Conservation (phyloP, 106 monocot genomes). For the Vanilla planifolia region DNA sequence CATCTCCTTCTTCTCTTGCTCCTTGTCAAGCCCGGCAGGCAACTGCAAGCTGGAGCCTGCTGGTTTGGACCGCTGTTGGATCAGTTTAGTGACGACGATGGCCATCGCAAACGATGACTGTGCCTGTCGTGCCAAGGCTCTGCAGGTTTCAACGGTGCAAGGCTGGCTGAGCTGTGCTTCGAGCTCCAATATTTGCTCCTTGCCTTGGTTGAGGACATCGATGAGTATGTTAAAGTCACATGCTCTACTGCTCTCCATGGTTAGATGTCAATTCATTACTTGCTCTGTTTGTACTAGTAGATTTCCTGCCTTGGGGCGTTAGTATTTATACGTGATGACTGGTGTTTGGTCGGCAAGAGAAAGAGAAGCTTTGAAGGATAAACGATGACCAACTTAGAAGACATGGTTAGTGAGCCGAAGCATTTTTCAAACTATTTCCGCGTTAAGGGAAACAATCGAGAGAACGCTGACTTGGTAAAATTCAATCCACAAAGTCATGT, state of each 20-base stretch:
- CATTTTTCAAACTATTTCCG: no score
- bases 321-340: neutral
- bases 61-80: neutral
- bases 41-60: slow-evolving; percentile 14
- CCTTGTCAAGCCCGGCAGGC: slow-evolving; percentile 13
- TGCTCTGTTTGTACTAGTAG: neutral
- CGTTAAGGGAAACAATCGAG: no score
- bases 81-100: slow-evolving; percentile 13
- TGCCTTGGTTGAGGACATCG: slow-evolving; percentile 21
- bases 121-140: slow-evolving; percentile 1
- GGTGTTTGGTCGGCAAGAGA: no score
- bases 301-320: neutral
- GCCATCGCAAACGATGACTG: slow-evolving; percentile 17
- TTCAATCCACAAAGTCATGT: no score
- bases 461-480: no score
- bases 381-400: no score
- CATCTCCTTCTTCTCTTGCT: slow-evolving; percentile 20
- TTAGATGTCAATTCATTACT: neutral
- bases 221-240: slow-evolving; percentile 13
- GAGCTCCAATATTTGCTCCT: slow-evolving; percentile 32
- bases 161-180: slow-evolving; percentile 12
- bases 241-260: neutral
- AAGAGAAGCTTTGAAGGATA: no score
- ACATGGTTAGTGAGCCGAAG: no score
- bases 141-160: slow-evolving; percentile 7